A percentile compares a stretch with the other conserved stretches of the same genome.
Evolutionary conservation across 1,284 basidiomycete species (phyloP).

Genomic region (Agaricales sp.): DNA sequence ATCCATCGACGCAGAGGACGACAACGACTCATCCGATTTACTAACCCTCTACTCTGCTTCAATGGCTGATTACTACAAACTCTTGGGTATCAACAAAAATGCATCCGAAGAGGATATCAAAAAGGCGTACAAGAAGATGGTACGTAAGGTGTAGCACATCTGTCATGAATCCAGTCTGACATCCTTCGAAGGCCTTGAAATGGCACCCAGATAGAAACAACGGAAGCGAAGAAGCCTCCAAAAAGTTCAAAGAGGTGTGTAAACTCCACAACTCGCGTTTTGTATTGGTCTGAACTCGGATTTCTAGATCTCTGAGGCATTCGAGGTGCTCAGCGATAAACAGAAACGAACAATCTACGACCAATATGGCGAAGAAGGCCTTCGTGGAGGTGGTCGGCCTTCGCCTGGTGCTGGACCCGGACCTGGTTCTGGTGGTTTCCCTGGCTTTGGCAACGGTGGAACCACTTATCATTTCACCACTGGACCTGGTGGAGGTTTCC

Average conservation of each 20-base stretch:
- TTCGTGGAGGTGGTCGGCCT: constrained; percentile 61
- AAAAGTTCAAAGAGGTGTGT: constrained; percentile 88
- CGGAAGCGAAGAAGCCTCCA: constrained; percentile 74
- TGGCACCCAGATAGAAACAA: constrained; percentile 90
- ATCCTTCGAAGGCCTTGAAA: constrained; percentile 57
- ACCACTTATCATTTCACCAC: constrained; percentile 54
- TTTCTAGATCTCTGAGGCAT: constrained; percentile 82
- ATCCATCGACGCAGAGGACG: too few relatives aligned
- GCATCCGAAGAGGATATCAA: constrained; percentile 83
- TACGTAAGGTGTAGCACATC: constrained; percentile 17
- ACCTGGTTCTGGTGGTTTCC: constrained; percentile 34
- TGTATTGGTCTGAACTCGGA: background rate
- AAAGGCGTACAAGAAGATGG: constrained; percentile 76
- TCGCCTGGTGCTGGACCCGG: constrained; percentile 39
- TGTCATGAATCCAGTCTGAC: constrained; percentile 34
- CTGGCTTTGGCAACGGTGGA: constrained; percentile 31
- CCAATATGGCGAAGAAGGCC: constrained; percentile 92
- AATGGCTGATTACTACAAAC: constrained; percentile 84
- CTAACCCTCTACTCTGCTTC: constrained; percentile 10
- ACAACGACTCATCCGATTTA: background rate
- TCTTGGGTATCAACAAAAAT: constrained; percentile 63
- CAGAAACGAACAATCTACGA: constrained; percentile 92
- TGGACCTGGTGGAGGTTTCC: constrained; percentile 42
- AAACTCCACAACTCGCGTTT: background rate
- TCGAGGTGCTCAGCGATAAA: constrained; percentile 91